Evolutionary conservation across 768 basidiomycete species (phyloP).

Genomic region (Lentinula lateritia): DNA sequence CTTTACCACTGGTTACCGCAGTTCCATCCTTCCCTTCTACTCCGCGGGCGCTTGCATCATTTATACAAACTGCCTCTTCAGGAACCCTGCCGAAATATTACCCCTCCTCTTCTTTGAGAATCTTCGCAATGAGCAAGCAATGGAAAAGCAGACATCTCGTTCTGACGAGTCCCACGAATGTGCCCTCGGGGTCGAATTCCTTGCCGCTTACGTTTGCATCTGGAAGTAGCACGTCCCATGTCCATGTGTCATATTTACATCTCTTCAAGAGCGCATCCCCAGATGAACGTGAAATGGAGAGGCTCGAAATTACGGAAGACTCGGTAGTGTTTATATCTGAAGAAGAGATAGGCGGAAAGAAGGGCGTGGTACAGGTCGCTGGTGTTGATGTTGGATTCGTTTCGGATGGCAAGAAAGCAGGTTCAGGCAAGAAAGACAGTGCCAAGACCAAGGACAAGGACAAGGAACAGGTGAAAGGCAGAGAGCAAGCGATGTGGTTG

Average conservation of each 20-base stretch:
- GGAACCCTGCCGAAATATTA: slow-evolving; percentile 59
- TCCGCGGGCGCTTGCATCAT: slow-evolving; percentile 41
- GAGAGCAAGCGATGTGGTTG: slow-evolving; percentile 60
- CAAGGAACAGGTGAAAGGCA: slow-evolving; percentile 29
- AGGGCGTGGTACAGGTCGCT: slow-evolving; percentile 61
- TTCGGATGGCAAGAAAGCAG: slow-evolving; percentile 32
- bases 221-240: not conserved
- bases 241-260: slow-evolving; percentile 45
- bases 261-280: slow-evolving; percentile 58
- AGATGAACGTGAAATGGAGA: slow-evolving; percentile 67
- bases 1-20: slow-evolving; percentile 24
- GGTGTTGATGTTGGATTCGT: slow-evolving; percentile 53
- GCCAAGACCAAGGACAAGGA: slow-evolving; percentile 22
- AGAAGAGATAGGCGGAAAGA: slow-evolving; percentile 32
- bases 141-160: slow-evolving; percentile 67
- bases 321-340: slow-evolving; percentile 74
- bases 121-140: slow-evolving; percentile 66
- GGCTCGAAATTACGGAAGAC: slow-evolving; percentile 71
- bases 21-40: slow-evolving; percentile 65
- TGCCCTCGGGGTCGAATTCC: slow-evolving; percentile 10
- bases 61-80: slow-evolving; percentile 41
- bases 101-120: slow-evolving; percentile 60
- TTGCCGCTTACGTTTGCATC: not conserved
- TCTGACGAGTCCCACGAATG: slow-evolving; percentile 38
- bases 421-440: slow-evolving; percentile 38